These are phyloP conservation scores for Camelina laxa DNA, from an alignment of 345 rosid genomes.

Conservation along the genomic window DNA sequence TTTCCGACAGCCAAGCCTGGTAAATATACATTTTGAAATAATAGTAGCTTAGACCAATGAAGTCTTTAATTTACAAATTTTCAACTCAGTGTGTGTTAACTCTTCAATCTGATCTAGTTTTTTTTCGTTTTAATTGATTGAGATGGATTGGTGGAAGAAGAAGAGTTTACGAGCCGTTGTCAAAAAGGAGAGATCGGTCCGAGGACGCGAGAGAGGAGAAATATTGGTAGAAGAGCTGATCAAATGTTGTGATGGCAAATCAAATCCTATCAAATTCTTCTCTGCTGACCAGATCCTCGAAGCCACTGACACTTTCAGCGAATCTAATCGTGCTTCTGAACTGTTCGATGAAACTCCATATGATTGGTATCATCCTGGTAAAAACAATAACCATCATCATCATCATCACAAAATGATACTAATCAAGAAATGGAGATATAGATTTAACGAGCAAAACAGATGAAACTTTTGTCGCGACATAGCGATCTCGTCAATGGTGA, in stretches of 20 bases:
- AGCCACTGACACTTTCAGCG: background rate
- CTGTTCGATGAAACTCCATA: background rate
- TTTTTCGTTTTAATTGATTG: background rate
- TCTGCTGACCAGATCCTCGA: background rate
- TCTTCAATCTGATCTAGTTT: no score
- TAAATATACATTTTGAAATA: no score
- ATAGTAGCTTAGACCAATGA: no score
- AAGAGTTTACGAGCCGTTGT: background rate
- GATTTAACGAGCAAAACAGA: background rate
- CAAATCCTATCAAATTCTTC: constrained; percentile 2
- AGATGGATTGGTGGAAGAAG: background rate
- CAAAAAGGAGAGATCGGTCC: background rate
- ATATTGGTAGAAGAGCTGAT: background rate
- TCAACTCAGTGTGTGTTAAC: background rate
- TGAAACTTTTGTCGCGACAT: background rate
- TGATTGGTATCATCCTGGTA: constrained; percentile 13
- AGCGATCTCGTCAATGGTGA: constrained; percentile 16
- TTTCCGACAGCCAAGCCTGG: no score
- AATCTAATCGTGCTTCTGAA: background rate
- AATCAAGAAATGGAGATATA: background rate
- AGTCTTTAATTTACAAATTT: no score
- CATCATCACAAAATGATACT: constrained; percentile 13
- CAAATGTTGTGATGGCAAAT: background rate
- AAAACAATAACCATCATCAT: background rate
- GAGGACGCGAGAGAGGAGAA: background rate